Evolutionary conservation across 345 rosid genomes (phyloP), one percentile per base, ranked within the genome.

Genomic region (Ailanthus altissimus): DNA sequence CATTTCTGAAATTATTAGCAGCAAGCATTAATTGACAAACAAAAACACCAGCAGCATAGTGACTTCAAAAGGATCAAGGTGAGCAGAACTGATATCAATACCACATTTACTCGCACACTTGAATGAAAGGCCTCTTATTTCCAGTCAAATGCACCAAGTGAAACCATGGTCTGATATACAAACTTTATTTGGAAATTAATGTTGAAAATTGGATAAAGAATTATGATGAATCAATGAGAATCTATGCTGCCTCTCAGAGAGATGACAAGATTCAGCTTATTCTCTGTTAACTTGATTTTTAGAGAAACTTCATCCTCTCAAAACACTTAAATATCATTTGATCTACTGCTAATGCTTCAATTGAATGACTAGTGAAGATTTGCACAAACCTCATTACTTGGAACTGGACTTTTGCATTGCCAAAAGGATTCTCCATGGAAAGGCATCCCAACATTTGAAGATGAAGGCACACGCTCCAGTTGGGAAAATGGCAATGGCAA

Each of bases 391-490:
- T 85, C 88, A 77, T 79, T 83, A 77, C 76, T 81, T 66, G 73
- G 84, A 76, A 53, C 74, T 40, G 93, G 89, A 71, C 90, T 90
- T 84, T 80, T 92, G 79, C 86, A 81, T 75, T 91, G 95, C 94
- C 93, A 92, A 76, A 88, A 84, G 38, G 93, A 83, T 72, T 89
- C 90, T 77, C 89, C 89, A 5, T 75, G 74, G 72, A 84, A 69
- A 61, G 78, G 76, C 64, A 81, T 84, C 68, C 85, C 85, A 68
- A 81, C 83, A 64, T 79, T 79, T 56, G 89, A 85, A 73, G 90
- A 76, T 1, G 87, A 84, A 0, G 90, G 86, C 74, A 84, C 60
- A 56, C 83, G 80, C 74, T 85, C 93, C 38, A 81, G 70, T 47
- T 85, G 84, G 78, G 91, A 80, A 70, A 84, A 82, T 61, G 92